phyloP scores from a whole-genome alignment of 2,329 filamentous ascomycete genomes.

The Plenodomus tracheiphilus region DNA sequence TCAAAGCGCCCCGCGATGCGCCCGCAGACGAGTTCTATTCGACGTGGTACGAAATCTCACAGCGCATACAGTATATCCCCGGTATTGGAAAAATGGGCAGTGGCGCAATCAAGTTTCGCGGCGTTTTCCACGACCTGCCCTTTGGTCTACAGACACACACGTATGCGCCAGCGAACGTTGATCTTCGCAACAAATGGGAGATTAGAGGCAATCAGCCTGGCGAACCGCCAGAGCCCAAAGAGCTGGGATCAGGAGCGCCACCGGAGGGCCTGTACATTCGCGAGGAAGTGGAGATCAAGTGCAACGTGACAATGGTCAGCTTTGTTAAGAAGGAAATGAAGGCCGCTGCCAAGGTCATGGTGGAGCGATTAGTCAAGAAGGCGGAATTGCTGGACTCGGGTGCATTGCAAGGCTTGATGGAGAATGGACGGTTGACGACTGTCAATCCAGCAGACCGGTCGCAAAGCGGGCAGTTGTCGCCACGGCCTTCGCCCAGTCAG shows the following conservation, averaged over 20 bases:
- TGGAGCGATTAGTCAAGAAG: slow-evolving; percentile 70
- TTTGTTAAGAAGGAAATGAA: slow-evolving; percentile 71
- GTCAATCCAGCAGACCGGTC: slow-evolving; percentile 52
- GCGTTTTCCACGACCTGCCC: slow-evolving; percentile 72
- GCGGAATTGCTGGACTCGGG: slow-evolving; percentile 70
- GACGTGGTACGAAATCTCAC: slow-evolving; percentile 73
- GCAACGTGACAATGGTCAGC: slow-evolving; percentile 66
- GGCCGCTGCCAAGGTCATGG: slow-evolving; percentile 68
- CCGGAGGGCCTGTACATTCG: slow-evolving; percentile 68
- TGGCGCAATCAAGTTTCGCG: slow-evolving; percentile 69
- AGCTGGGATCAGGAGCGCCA: slow-evolving; percentile 67
- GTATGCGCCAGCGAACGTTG: slow-evolving; percentile 68
- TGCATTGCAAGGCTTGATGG: slow-evolving; percentile 67
- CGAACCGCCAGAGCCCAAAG: slow-evolving; percentile 63
- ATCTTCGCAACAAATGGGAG: slow-evolving; percentile 69
- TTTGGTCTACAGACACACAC: slow-evolving; percentile 74
- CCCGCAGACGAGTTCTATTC: slow-evolving; percentile 72
- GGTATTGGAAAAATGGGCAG: slow-evolving; percentile 67
- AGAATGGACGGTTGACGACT: slow-evolving; percentile 65
- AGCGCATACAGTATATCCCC: slow-evolving; percentile 70
- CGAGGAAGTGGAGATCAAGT: slow-evolving; percentile 72
- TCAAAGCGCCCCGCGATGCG: slow-evolving; percentile 68
- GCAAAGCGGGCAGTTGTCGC: slow-evolving; percentile 14
- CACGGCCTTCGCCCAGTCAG: slow-evolving; percentile 25
- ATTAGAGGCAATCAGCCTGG: slow-evolving; percentile 71